Evolutionary conservation across 192 early-diverging fungal species (phyloP), one percentile per base, ranked within the genome.

Genomic region (Backusella tuberculispora): DNA sequence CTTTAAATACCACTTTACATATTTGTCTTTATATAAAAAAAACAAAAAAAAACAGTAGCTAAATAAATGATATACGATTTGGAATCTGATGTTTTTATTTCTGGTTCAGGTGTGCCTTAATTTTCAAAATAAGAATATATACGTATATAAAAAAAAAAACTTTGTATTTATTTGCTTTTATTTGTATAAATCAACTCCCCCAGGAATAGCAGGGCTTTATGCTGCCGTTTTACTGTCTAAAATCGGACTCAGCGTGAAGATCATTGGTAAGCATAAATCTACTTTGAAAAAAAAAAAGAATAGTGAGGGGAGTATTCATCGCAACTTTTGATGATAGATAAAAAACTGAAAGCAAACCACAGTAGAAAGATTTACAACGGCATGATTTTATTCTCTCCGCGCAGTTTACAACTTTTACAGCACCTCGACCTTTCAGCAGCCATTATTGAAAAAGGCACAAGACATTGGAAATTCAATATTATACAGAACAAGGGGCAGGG

Each of bases 71-170:
- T 56, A 12, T 56, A 24, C 21, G 53, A 56, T 56, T 56, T 21
- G 21, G 73, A 74, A 66, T 64, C 60, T 45, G 67, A 69, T 47
- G 44, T 69, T 29, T 69, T 69, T 69, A 69, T 69, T 69, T 40
- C 67, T 69, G 67, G 67, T 69, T 69, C 67, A 46, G 67, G 67
- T 56, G 53, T 56, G 53, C 53, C 53, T 56, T 69, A 44, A 47
- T 45, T 26, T 29, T 47, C 3, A 68, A 68, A 41, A 68, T 29
- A 64, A 64, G 7, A 29, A 9, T 15, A 24, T 13, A 15, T 63
- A 21, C 10, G 6, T 29, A 19, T 34, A 12, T 34, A 2, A 15
- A 26, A 24, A 43, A 69, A 69, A 42, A 43, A 34, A 34, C 29
- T 9, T 67, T 43, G 5, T 41, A 42, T 67, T 67, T 67, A 24